These are phyloP conservation scores for Astrothelium macrocarpum DNA, from an alignment of 495 filamentous ascomycete genomes.

Conservation along the genomic window DNA sequence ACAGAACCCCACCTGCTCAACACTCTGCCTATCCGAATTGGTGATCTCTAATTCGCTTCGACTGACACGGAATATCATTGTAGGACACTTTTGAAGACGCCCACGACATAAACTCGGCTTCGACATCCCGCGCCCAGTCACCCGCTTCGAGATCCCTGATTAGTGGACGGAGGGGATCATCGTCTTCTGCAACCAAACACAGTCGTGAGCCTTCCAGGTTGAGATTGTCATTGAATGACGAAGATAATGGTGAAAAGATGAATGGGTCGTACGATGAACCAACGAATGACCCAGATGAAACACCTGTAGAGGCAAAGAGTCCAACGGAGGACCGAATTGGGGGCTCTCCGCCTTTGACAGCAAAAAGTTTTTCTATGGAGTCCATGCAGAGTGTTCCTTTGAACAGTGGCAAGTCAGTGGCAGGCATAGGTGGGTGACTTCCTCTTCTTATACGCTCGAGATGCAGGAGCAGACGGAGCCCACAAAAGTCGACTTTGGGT, in stretches of 20 bases:
- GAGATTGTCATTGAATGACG: not conserved
- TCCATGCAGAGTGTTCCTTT: not conserved
- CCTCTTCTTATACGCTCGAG: not conserved
- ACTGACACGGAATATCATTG: not conserved
- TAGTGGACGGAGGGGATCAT: constrained; percentile 12
- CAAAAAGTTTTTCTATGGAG: constrained; percentile 4
- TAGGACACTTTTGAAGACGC: constrained; percentile 77
- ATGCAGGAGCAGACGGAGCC: not conserved
- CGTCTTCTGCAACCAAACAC: constrained; percentile 24
- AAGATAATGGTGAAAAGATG: not conserved
- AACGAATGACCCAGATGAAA: not conserved
- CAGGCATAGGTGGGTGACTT: constrained; percentile 3
- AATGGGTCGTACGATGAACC: not conserved
- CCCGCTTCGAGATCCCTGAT: constrained; percentile 4
- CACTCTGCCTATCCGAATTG: not conserved
- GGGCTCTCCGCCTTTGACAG: not conserved
- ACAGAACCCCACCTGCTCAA: not conserved
- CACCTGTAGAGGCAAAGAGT: not conserved
- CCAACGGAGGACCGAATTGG: not conserved
- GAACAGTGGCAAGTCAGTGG: constrained; percentile 1
- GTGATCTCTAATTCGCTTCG: not conserved
- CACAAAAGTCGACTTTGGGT: not conserved
- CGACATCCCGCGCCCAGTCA: constrained; percentile 3
- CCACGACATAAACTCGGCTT: constrained; percentile 42
- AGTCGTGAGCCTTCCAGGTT: not conserved